phyloP scores from a whole-genome alignment of 75 land plant species.

The Larix kaempferi region DNA sequence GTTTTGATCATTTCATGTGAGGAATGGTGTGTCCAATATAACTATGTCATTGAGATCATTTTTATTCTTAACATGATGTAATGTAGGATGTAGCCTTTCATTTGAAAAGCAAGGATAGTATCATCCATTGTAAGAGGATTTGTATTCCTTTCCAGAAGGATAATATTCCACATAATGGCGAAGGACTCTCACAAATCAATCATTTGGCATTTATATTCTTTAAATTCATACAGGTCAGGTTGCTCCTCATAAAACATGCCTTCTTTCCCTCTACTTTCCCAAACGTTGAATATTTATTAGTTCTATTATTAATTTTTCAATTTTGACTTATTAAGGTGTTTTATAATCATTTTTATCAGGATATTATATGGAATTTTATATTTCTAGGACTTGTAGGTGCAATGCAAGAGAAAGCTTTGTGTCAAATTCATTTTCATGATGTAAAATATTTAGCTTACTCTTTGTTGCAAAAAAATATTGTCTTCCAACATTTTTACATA shows the following conservation, averaged over 20 bases:
- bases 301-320: too few species aligned
- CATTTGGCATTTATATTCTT: conserved; percentile 50
- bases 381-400: conserved; percentile 22
- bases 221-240: conserved; percentile 50
- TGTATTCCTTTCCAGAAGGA: conserved; percentile 50
- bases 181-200: conserved; percentile 17
- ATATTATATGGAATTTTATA: too few species aligned
- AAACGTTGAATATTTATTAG: too few species aligned
- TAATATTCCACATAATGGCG: conserved; percentile 41
- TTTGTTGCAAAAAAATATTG: conserved; percentile 38
- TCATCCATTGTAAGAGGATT: conserved; percentile 31
- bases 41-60: conserved; percentile 34
- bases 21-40: conserved; percentile 3
- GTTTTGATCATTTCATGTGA: neutral
- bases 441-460: conserved; percentile 54
- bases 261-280: too few species aligned
- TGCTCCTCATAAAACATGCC: too few species aligned
- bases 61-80: conserved; percentile 57
- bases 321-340: too few species aligned
- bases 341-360: too few species aligned
- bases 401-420: conserved; percentile 53
- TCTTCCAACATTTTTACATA: conserved; percentile 44
- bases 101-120: conserved; percentile 10
- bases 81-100: conserved; percentile 56
- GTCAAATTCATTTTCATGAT: conserved; percentile 41